Evolutionary conservation across 2,329 filamentous ascomycete species (phyloP).

Genomic region (Pestalotiopsis sp.): DNA sequence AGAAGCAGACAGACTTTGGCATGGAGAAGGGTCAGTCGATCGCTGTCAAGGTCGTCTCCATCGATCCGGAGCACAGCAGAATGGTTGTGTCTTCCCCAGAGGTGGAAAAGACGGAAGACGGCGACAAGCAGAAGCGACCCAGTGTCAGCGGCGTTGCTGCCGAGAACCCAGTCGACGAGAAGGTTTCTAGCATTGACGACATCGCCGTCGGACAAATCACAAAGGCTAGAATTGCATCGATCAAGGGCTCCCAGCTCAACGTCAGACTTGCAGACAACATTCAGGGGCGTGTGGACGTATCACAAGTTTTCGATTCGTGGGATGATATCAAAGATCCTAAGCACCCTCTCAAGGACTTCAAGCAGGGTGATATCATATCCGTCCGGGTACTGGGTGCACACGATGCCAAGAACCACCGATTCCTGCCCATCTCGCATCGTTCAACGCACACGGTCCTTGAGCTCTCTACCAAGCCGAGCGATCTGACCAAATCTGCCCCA

Average conservation of each 20-base stretch:
- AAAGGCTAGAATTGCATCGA: constrained; percentile 77
- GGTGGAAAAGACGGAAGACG: constrained; percentile 47
- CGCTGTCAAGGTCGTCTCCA: constrained; percentile 69
- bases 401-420: constrained; percentile 86
- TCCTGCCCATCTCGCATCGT: constrained; percentile 87
- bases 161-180: constrained; percentile 62
- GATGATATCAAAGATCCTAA: constrained; percentile 84
- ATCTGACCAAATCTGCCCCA: constrained; percentile 50
- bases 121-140: constrained; percentile 35
- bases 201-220: constrained; percentile 72
- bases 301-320: constrained; percentile 87
- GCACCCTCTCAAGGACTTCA: constrained; percentile 75
- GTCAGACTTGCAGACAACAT: constrained; percentile 85
- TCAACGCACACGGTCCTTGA: constrained; percentile 83
- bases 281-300: constrained; percentile 90
- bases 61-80: constrained; percentile 71
- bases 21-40: constrained; percentile 77
- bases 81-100: constrained; percentile 59
- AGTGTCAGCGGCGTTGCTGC: constrained; percentile 39
- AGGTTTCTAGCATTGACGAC: constrained; percentile 68
- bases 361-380: constrained; percentile 68
- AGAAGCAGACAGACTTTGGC: constrained; percentile 74
- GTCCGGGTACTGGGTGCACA: constrained; percentile 86
- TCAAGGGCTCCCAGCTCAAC: constrained; percentile 92
- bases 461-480: constrained; percentile 77